Conservation (phyloP, 208 protist species). For the Leishmania lainsoni region DNA sequence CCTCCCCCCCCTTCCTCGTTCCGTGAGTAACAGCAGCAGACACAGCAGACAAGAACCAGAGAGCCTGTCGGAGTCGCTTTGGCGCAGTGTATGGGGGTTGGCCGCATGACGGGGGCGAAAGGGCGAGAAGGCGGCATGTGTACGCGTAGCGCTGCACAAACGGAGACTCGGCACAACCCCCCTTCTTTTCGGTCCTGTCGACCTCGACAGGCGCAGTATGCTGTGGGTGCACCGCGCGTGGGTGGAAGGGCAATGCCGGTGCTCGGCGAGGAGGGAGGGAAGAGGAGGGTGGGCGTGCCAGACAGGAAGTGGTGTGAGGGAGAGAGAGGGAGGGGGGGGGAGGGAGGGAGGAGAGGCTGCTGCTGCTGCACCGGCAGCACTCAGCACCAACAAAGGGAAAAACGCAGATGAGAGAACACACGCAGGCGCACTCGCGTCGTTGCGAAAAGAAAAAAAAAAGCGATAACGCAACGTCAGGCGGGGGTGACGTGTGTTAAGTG, state of each 20-base stretch:
- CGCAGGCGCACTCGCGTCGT: neutral
- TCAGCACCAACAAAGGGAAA: no score
- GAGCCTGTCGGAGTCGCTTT: no score
- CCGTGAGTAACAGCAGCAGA: no score
- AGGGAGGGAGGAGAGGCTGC: neutral
- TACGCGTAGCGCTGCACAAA: neutral
- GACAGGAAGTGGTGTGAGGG: no score
- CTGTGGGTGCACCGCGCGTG: neutral
- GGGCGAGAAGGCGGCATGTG: neutral
- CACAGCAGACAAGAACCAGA: no score
- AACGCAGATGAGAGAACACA: neutral
- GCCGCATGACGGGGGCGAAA: no score
- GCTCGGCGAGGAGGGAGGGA: neutral
- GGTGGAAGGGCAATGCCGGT: neutral
- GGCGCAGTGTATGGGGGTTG: no score
- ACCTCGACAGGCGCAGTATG: neutral
- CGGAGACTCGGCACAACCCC: neutral
- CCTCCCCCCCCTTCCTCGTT: no score
- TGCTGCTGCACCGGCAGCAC: neutral
- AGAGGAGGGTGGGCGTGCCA: neutral
- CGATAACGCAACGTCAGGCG: no score
- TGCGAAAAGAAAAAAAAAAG: no score
- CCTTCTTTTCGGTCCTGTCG: neutral
- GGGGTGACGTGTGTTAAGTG: no score
- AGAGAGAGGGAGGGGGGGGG: no score